A percentile compares a stretch with the other conserved stretches of the same genome.
Evolutionary conservation across 2,329 filamentous ascomycete genomes (phyloP).

Genomic region (Ascochyta rabiei): DNA sequence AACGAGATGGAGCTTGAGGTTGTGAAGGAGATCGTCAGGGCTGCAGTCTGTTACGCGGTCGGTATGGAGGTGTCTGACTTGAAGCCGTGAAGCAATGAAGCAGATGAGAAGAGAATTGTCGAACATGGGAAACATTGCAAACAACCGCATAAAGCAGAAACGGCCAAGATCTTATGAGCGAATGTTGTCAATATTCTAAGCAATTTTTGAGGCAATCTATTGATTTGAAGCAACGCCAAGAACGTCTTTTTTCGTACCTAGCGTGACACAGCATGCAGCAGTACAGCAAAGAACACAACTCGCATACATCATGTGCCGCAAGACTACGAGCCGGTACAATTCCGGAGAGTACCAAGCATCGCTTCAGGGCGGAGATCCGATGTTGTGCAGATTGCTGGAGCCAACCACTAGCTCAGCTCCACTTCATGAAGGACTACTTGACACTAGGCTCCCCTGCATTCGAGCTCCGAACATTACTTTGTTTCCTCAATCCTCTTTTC

Average conservation of each 20-base stretch:
- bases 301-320: neutral
- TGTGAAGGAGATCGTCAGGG: constrained; percentile 73
- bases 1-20: constrained; percentile 70
- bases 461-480: neutral
- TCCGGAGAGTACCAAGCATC: neutral
- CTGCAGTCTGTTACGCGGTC: constrained; percentile 70
- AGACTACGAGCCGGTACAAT: constrained; percentile 1
- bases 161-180: neutral
- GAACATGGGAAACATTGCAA: neutral
- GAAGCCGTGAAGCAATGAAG: constrained; percentile 1
- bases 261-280: neutral
- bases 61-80: constrained; percentile 28
- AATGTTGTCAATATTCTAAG: neutral
- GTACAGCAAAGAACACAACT: neutral
- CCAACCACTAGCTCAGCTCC: constrained; percentile 20
- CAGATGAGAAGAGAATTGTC: neutral
- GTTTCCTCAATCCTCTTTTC: neutral
- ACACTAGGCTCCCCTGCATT: constrained; percentile 10
- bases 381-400: constrained; percentile 11
- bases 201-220: neutral
- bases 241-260: neutral
- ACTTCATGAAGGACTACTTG: constrained; percentile 1
- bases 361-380: constrained; percentile 29
- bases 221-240: neutral
- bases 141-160: neutral